Evolutionary conservation across 2,329 filamentous ascomycete species (phyloP), one percentile per base, ranked within the genome.

Genomic region (Microsporum audouinii): DNA sequence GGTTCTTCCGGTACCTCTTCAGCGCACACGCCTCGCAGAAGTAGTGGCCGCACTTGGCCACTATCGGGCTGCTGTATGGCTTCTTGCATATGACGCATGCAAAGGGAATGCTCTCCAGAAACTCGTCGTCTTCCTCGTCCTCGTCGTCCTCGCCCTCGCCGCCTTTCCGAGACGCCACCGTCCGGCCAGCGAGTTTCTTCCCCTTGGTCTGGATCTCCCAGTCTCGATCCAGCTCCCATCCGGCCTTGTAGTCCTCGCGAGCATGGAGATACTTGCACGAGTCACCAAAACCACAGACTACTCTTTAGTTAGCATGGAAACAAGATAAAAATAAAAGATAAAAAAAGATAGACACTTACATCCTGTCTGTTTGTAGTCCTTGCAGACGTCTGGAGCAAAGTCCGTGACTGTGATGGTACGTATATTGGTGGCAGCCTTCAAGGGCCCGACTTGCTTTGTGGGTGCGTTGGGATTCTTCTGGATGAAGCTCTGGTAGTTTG

Each of bases 1-100:
- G 91, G 68, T 91, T 89, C 71, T 89, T 94, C 64, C 88, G 82
- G 71, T 96, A 97, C 65, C 91, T 78, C 71, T 88, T 85, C 67
- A 97, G 77, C 31, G 94, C 94, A 73, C 94, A 99, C 0, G 82
- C 80, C 73, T 96, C 88, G 71, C 94, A 99, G 71, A 97, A 97
- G 73, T 97, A 97, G 73, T 99, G 94, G 0, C 90, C 88, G 67
- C 94, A 99, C 66, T 90, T 88, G 10, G 94, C 97, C 29, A 92
- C 78, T 10, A 97, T 83, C 0, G 94, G 92, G 61, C 83, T 81
- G 68, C 84, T 87, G 75, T 96, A 96, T 0, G 85, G 75, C 41
- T 84, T 82, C 68, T 86, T 85, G 79, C 91, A 96, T 64, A 96
- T 89, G 65, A 95, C 84, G 73, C 91, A 96, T 1, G 84, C 88